A percentile compares a stretch with the other conserved stretches of the same genome.
phyloP scores from a whole-genome alignment of 2,329 filamentous ascomycete species.

The Colletotrichum liaoningense region DNA sequence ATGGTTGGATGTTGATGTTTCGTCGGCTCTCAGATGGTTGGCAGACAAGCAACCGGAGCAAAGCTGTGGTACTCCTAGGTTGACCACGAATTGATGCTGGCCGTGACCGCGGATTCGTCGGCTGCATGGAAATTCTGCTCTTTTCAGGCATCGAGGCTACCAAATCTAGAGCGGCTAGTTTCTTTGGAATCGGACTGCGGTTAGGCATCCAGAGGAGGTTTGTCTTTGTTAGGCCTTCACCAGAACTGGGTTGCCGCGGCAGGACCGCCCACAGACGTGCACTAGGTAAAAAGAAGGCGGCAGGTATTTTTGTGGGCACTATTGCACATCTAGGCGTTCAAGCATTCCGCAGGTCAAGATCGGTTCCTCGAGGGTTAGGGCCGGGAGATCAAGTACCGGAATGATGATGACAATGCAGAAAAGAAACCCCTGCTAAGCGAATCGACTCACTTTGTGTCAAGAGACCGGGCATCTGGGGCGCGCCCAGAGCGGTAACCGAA shows the following conservation, averaged over 20 bases:
- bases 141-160: not conserved
- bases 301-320: not conserved
- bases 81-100: not conserved
- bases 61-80: not conserved
- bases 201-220: not conserved
- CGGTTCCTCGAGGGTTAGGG: too few relatives aligned
- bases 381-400: not conserved
- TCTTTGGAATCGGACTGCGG: not conserved
- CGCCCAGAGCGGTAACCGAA: not conserved
- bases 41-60: not conserved
- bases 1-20: slow-evolving; percentile 25
- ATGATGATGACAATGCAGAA: not conserved
- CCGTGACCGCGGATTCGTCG: not conserved
- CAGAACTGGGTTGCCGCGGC: not conserved
- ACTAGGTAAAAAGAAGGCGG: not conserved
- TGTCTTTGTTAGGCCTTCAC: not conserved
- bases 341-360: not conserved
- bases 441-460: not conserved
- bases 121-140: slow-evolving; percentile 1
- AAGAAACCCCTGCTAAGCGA: not conserved
- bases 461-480: not conserved
- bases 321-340: not conserved
- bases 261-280: not conserved
- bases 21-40: slow-evolving; percentile 32
- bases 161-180: slow-evolving; percentile 11